Evolutionary conservation across 345 rosid species (phyloP), one percentile per base, ranked within the genome.

Genomic region (Arabidopsis suecica): DNA sequence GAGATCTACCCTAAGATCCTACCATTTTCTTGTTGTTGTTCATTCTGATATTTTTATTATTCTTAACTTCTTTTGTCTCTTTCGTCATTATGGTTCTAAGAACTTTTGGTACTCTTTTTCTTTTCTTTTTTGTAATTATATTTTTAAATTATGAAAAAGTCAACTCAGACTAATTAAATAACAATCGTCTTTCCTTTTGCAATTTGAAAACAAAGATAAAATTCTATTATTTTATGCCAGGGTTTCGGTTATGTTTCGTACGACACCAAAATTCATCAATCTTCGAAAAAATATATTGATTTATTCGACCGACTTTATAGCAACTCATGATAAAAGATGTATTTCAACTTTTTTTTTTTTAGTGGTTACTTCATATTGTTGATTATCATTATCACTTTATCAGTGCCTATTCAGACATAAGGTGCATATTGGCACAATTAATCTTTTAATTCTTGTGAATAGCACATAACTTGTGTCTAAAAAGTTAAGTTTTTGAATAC

Each of bases 51-150:
- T 54, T 51, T 13, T 76, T 61, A 49, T 53, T 34, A 13, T 45
- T 61, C 40, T 51, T 28, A 44, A 76, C 58, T 33, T 76, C 38
- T 16, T 69, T 69, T 69, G 69, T 69, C 50, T n/a, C 12, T 61
- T 69, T 69, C 57, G 5, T 76, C 74, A 33, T 60, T 33, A 61
- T 76, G 73, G 64, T 44, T 69, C 68, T 28, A 67, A 75, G 61
- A 75, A 36, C 58, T 45, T 65, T n/a, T 34, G 66, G 48, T 55
- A 37, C 69, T 44, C 45, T 53, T 23, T 33, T 5, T 13, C 36
- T n/a, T n/a, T 47, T 45, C 25, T 34, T 47, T 45, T 42, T 34
- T 76, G 74, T 75, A 68, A 61, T 23, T 68, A 68, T 51, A 42
- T 68, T 5, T 6, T 75, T 60, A n/a, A 53, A 40, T 6, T 60